Percentiles rank a stretch among this genome's conserved stretches.
phyloP scores from a whole-genome alignment of 352 stramenopile species.

The Bremia lactucae region DNA sequence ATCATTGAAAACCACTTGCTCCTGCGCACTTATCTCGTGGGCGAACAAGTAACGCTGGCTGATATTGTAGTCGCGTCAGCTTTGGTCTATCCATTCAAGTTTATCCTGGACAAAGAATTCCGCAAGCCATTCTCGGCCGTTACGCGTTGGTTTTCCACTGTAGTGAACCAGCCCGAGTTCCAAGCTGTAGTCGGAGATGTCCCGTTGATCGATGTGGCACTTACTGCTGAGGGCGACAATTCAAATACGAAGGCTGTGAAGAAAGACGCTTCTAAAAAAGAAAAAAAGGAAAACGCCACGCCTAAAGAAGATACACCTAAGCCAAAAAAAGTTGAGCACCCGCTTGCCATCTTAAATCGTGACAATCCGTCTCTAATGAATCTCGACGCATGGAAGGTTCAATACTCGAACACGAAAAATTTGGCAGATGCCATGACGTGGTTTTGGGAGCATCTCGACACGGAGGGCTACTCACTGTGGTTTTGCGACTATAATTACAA shows the following conservation, averaged over 20 bases:
- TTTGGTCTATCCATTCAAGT: slow-evolving; percentile 91
- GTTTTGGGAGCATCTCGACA: slow-evolving; percentile 87
- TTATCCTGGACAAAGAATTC: slow-evolving; percentile 85
- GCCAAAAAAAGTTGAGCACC: slow-evolving; percentile 77
- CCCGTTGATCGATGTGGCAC: slow-evolving; percentile 62
- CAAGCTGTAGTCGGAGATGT: slow-evolving; percentile 86
- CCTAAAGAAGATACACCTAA: slow-evolving; percentile 35
- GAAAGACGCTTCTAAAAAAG: slow-evolving; percentile 34
- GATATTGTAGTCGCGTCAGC: slow-evolving; percentile 86
- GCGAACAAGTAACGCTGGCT: slow-evolving; percentile 87
- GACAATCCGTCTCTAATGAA: slow-evolving; percentile 65
- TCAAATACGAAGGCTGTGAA: slow-evolving; percentile 20
- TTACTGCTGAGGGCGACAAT: slow-evolving; percentile 53
- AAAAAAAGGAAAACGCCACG: slow-evolving; percentile 36
- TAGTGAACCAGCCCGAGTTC: slow-evolving; percentile 92
- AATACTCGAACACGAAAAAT: slow-evolving; percentile 85
- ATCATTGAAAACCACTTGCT: slow-evolving; percentile 1
- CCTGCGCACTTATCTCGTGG: slow-evolving; percentile 87
- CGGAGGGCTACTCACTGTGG: slow-evolving; percentile 86
- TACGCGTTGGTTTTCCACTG: slow-evolving; percentile 87
- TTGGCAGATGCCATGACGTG: slow-evolving; percentile 82
- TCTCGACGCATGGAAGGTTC: slow-evolving; percentile 88
- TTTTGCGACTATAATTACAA: slow-evolving; percentile 91
- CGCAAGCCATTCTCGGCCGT: slow-evolving; percentile 83
- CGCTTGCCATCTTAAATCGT: slow-evolving; percentile 82